Base-by-base conservation (phyloP, 768 basidiomycete species). In the Pisolithus marmoratus region DNA sequence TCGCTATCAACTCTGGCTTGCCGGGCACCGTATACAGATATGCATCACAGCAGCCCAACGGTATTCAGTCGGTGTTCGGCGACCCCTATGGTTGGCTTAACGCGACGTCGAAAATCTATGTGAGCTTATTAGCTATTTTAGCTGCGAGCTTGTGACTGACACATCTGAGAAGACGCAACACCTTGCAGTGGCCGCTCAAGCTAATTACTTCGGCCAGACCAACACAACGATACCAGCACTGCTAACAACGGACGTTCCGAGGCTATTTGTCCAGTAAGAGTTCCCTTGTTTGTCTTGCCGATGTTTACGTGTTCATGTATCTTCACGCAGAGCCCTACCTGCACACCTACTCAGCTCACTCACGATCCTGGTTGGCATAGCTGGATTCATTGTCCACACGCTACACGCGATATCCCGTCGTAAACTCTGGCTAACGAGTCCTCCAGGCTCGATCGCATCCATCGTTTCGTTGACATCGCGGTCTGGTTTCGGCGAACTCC, bases 261-360 rank as follows among this genome's bases (percentile, higher is more conserved):
- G 83, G 23, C 65, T 88, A 45, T 74, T 72, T 56, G 68, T 88
- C 31, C 78, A 85, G 85, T 87, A 60, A 45, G 82, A n/a, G n/a
- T n/a, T 22, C 31, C 38, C 17, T 48, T 12, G 41, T 14, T 4
- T 34, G 8, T 43, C 41, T 20, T 19, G 46, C 27, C 27, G 29
- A 24, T 38, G 38, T 29, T 27, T 3, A 34, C 23, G 6, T 31
- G 29, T 54, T 23, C 17, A 3, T 29, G 44, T 55, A 56, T 23
- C 60, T 11, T 23, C 48, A 54, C 2, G 31, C 51, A 87, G 85
- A 46, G 67, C 77, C 0, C 58, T 83, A n/a, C 72, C 83, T 1
- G 74, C 74, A 0, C 77, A 82, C 50, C 3, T 66, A 17, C 78
- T 87, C 20, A 71, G 82, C 19, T 34, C 70, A 8, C 24, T 81